Evolutionary conservation across 176 grass and related monocot genomes (phyloP), one percentile per base, ranked within the genome.

Genomic region (Typha latifolia): DNA sequence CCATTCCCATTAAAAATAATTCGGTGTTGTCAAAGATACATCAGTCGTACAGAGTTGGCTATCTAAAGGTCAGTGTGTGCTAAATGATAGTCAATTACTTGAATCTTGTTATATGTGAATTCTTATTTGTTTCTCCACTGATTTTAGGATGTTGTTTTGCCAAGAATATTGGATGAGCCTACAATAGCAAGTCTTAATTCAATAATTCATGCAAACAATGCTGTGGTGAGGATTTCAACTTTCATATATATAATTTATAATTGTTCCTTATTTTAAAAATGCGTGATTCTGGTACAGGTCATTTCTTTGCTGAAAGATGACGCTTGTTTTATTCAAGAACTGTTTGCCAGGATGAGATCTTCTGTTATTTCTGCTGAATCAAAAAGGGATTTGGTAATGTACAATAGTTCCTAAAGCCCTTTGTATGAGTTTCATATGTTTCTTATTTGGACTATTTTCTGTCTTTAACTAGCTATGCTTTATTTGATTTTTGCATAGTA

Each of bases 241-340:
- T 75, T 74, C 9, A 77, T 48, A 10, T 43, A 1, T 59, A 14
- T 68, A 32, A 12, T 76, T 51, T 80, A 78, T 64, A 11, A 64
- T 49, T 67, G 66, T 26, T 83, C 66, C 55, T 66, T 64, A 20
- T 56, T 59, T 67, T 80, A 53, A 49, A 56, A 52, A 37, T 66
- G 53, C 63, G 32, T 82, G 26, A 82, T 78, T 62, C 66, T 56
- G 66, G n/a, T 87, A 73, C 78, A 99, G 95, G 81, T 99, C 74
- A 85, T 99, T 74, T 94, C 95, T 52, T 83, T 90, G 65, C 74
- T 99, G 32, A 99, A 99, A 88, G 95, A 99, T 49, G 95, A 99
- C 85, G 69, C 67, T 53, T 82, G 66, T 72, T 99, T 99, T 89
- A 83, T 99, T 52, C 90, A 86, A 90, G 89, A 93, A 55, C 72